Evolutionary conservation across 202 grass and related monocot genomes (phyloP), one percentile per base, ranked within the genome.

Genomic region (Setaria viridis): DNA sequence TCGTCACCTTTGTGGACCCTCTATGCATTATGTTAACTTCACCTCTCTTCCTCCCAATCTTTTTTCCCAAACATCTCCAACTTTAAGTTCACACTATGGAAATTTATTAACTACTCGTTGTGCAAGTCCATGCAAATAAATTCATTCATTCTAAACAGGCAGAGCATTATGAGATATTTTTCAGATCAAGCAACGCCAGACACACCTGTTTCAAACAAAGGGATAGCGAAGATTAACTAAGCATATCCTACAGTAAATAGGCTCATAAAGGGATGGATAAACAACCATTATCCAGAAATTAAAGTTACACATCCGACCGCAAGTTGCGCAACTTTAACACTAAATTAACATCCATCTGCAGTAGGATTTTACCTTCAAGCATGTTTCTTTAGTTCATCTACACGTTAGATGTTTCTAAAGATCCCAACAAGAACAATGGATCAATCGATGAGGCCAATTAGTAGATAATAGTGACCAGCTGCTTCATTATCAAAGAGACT

Each of bases 351-450:
- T 46, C 33, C 16, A 11, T 29, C 50, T 0, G 11, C 72, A 37
- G 62, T 63, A 76, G 45, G 62, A 77, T 51, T 83, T 65, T 74
- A 60, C 49, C 42, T 34, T n/a, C 32, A 56, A 56, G 50, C 51
- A 74, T 69, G 21, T 35, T 78, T 83, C 15, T 87, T 80, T 69
- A 76, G 25, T 39, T 76, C 60, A 87, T 74, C 41, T 84, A 45
- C 62, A 64, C 62, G 41, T 30, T 17, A 80, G 62, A 76, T 87
- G 70, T 80, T 90, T 70, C 53, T 4, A 87, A 91, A 87, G 70
- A 84, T 70, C 76, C 84, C 35, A 87, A 41, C 89, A 84, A 4
- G 29, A 70, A 7, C 6, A 70, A 62, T 79, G 33, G 66, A 76
- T 56, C 66, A 62, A 62, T 87, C 35, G 84, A 68, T 68, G 80